Percentiles rank a stretch among this genome's conserved stretches.
These are phyloP conservation scores for Coniochaeta prunicola DNA, from an alignment of 2,329 filamentous ascomycete species.

Conservation along the genomic window DNA sequence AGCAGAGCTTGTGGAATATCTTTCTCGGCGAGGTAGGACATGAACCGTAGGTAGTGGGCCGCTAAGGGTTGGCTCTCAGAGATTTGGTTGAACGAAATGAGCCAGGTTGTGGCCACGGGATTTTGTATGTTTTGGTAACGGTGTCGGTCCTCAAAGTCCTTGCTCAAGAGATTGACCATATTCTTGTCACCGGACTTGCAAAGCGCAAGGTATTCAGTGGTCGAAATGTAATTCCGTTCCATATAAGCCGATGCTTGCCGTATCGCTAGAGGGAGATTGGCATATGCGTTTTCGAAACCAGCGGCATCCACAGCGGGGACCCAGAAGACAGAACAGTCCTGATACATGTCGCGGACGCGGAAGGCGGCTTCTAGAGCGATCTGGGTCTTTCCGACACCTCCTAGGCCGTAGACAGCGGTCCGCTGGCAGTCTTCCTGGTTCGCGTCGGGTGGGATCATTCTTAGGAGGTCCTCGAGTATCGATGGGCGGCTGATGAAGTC, in stretches of 20 bases:
- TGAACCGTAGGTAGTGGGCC: constrained; percentile 19
- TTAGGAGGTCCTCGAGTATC: constrained; percentile 11
- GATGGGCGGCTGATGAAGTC: constrained; percentile 16
- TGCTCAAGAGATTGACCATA: constrained; percentile 17
- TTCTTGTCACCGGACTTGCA: constrained; percentile 14
- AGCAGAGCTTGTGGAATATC: constrained; percentile 21
- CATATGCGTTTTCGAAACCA: constrained; percentile 26
- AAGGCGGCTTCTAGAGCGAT: constrained; percentile 27
- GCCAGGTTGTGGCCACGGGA: constrained; percentile 23
- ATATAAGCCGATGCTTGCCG: constrained; percentile 28
- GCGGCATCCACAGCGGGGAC: constrained; percentile 20
- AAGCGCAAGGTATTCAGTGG: constrained; percentile 16
- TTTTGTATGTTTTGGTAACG: constrained; percentile 19
- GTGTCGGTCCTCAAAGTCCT: constrained; percentile 20
- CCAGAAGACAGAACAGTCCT: constrained; percentile 33
- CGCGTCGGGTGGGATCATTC: constrained; percentile 2
- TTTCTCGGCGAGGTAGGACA: constrained; percentile 20
- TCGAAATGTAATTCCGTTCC: constrained; percentile 15
- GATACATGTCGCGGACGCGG: constrained; percentile 14
- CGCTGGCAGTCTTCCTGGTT: constrained; percentile 15
- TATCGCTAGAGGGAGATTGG: constrained; percentile 26
- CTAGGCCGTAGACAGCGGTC: constrained; percentile 21
- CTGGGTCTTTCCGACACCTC: constrained; percentile 31
- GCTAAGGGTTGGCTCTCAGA: constrained; percentile 14
- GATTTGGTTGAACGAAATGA: constrained; percentile 26